A percentile compares a stretch with the other conserved stretches of the same genome.
Conservation (phyloP, 176 grass and related monocot genomes). For the Aegilops umbellulata region DNA sequence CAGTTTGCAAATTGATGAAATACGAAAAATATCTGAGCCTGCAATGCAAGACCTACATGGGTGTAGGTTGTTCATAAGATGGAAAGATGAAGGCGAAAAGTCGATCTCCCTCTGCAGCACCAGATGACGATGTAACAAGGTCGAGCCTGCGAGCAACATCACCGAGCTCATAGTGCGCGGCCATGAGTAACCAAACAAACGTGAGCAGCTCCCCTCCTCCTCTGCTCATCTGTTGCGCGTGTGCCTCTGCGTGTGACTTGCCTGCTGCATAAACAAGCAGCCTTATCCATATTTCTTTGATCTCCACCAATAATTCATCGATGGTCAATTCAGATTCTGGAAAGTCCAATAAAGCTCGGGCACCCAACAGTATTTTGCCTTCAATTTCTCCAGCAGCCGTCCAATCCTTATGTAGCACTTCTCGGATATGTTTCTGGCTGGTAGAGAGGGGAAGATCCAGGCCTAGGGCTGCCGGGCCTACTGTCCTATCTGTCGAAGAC, state of each 20-base stretch:
- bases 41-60: neutral
- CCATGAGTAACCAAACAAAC: neutral
- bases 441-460: neutral
- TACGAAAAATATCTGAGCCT: neutral
- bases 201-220: constrained; percentile 3
- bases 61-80: neutral
- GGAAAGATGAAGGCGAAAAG: neutral
- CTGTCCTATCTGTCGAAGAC: no score
- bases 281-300: constrained; percentile 2
- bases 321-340: neutral
- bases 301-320: neutral
- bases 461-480: no score
- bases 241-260: neutral
- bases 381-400: neutral
- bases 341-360: neutral
- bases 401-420: neutral
- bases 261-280: neutral
- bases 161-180: neutral
- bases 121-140: neutral
- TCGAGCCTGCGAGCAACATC: neutral
- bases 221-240: neutral
- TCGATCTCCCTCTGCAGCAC: neutral
- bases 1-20: no score
- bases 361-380: neutral
- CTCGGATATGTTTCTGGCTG: neutral